Evolutionary conservation across 106 monocot species (phyloP), one percentile per base, ranked within the genome.

Genomic region (Vanilla planifolia): DNA sequence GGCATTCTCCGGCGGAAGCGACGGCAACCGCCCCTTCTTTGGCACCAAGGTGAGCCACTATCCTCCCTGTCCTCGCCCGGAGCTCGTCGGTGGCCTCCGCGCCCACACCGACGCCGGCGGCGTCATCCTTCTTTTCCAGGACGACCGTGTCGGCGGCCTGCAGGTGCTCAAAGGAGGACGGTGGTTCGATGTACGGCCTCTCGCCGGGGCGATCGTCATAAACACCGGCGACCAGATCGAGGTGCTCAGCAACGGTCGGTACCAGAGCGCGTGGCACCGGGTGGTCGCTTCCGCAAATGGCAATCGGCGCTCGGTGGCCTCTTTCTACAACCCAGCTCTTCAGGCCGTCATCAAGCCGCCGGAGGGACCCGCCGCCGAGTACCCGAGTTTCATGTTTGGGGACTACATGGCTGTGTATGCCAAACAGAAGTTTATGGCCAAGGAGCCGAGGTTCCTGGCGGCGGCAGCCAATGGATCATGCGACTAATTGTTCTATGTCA

Each of bases 161-260:
- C 88, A 88, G 69, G 62, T 83, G 13, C 64, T 83, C 19, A 79
- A 77, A 53, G 77, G 74, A 61, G 88, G 80, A 20, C 33, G 41
- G 14, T 92, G 92, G 92, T 33, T 92, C 29, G 86, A 92, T 51
- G 92, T 92, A 2, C 72, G 83, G 62, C 86, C 92, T 0, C 21
- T 92, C 47, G 25, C 64, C 30, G 58, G 76, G 50, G 61, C 92
- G 24, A 77, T 92, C 43, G 86, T 92, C 32, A 75, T 86, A 64
- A 92, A 92, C 80, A 92, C 80, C 11, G 92, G 92, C 4, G 92
- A 92, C 64, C 86, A 92, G 66, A 75, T 92, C 4, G 92, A 92
- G 69, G 92, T 80, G 4, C 42, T 92, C 13, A 83, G 77, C 72
- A 92, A 92, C 21, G 91, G 91, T 7, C 66, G 71, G 47, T 88